A percentile compares a stretch with the other conserved stretches of the same genome.
Evolutionary conservation across 202 grass and related monocot genomes (phyloP).

Genomic region (Alloteropsis angusta): DNA sequence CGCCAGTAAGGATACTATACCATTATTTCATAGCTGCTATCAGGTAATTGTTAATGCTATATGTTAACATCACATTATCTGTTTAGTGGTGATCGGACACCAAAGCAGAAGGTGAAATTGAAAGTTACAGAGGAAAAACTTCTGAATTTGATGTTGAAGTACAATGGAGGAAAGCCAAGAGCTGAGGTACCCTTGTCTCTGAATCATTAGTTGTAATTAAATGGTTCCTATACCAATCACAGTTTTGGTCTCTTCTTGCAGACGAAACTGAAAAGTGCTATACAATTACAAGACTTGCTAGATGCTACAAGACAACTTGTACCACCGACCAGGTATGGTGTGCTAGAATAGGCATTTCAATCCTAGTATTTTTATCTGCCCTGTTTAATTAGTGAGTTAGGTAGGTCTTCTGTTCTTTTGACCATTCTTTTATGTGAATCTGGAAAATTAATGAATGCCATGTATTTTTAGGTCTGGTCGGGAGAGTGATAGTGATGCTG

Average conservation of each 20-base stretch:
- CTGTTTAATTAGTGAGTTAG: neutral
- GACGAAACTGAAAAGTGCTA: constrained; percentile 99
- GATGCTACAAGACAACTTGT: constrained; percentile 98
- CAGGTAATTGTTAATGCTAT: constrained; percentile 4
- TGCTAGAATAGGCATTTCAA: constrained; percentile 12
- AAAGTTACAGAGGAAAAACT: constrained; percentile 99
- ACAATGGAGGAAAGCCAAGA: constrained; percentile 96
- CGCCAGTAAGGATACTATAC: constrained; percentile 70
- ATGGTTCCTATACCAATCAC: constrained; percentile 3
- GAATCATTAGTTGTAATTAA: constrained; percentile 22
- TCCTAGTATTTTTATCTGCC: constrained; percentile 5
- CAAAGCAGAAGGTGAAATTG: constrained; percentile 99
- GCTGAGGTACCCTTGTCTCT: constrained; percentile 48
- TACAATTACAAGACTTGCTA: constrained; percentile 96
- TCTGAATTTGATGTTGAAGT: constrained; percentile 98
- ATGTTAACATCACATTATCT: constrained; percentile 29
- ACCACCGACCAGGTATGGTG: constrained; percentile 68
- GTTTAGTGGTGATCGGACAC: constrained; percentile 90
- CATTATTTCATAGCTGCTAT: constrained; percentile 6
- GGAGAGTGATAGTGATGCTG: constrained; percentile 98
- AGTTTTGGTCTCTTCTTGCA: constrained; percentile 40
- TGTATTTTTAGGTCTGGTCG: constrained; percentile 64
- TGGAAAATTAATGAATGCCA: neutral
- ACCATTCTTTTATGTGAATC: constrained; percentile 5
- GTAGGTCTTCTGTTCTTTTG: neutral